Base-by-base conservation (phyloP, 495 filamentous ascomycete species). In the Podospora bellae-mahoneyi region DNA sequence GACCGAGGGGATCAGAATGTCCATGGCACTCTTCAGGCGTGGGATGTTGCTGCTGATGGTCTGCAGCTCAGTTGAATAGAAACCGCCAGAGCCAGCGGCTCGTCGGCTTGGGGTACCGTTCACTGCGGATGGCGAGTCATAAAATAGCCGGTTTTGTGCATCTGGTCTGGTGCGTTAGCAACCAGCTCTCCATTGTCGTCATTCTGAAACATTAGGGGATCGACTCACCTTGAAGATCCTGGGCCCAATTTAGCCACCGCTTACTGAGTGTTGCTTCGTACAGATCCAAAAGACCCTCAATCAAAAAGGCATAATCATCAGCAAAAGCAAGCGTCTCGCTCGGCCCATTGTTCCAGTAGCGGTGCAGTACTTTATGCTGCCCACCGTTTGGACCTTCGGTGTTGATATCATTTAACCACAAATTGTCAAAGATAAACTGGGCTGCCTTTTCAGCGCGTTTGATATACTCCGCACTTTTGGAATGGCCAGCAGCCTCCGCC, bases 301-400 rank as follows among this genome's bases (percentile, higher is more conserved):
- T 92, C 63, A 98, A 73, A 77, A 91, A 97, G 3, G 95, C 94
- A 76, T 98, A 99, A 76, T 99, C 95, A 70, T 99, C 95, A 5
- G 94, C 94, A 77, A 98, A 96, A 1, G 87, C 95, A 5, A 83
- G 82, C 0, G 89, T 91, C 48, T 90, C 84, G 28, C 92, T 91
- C 1, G 75, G 44, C 16, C 89, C 90, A 69, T 93, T 87, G 32
- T 89, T 88, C 74, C 89, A 97, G 59, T 96, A 90, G 27, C 95
- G 84, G 78, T 68, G 66, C 84, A 81, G 73, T 92, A 88, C 80
- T 88, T 48, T 48, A 4, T 32, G 30, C 30, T 48, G 23, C 23
- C 13, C 39, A 48, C 39, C 39, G 39, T 48, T 16, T 15, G 16
- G 28, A 39, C 58, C 44, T 13, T 34, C 62, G 7, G 44, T 48